These are phyloP conservation scores for Xerocomus amazonicus DNA, from an alignment of 1,284 basidiomycete genomes.

Conservation along the genomic window DNA sequence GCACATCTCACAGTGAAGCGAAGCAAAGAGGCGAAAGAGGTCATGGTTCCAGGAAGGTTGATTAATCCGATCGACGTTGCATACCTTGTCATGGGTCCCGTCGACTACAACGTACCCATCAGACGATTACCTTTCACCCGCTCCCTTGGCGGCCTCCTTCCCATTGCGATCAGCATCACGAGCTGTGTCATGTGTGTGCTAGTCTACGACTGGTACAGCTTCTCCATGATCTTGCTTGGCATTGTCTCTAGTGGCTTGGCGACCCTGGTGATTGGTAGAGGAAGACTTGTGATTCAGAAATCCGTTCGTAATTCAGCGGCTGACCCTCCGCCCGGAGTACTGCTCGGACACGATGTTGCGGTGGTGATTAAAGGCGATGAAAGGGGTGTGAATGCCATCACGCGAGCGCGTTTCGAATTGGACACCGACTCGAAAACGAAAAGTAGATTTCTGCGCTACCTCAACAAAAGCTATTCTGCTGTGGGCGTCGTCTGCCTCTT, in stretches of 20 bases:
- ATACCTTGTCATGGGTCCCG: conserved; percentile 20
- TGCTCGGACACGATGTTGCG: conserved; percentile 15
- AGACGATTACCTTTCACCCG: conserved; percentile 8
- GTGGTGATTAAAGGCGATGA: conserved; percentile 21
- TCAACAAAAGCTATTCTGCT: conserved; percentile 8
- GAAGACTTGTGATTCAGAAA: conserved; percentile 19
- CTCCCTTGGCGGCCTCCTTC: conserved; percentile 13
- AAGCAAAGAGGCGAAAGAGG: conserved; percentile 10
- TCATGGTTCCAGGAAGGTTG: conserved; percentile 18
- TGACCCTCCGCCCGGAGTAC: conserved; percentile 24
- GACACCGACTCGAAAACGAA: conserved; percentile 7
- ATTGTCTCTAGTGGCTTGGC: conserved; percentile 29
- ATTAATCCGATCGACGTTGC: conserved; percentile 20
- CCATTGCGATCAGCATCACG: conserved; percentile 20
- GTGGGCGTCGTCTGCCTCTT: conserved; percentile 19
- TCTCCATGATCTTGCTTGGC: no score
- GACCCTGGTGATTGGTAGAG: conserved; percentile 22
- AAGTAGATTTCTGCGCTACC: conserved; percentile 1
- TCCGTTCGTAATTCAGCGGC: conserved; percentile 10
- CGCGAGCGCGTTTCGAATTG: conserved; percentile 15
- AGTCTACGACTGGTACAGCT: conserved; percentile 26
- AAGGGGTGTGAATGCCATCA: conserved; percentile 10
- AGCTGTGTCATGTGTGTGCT: conserved; percentile 21
- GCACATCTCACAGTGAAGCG: conserved; percentile 22
- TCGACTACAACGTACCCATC: conserved; percentile 14